Evolutionary conservation across 768 basidiomycete genomes (phyloP).

Genomic region (Xerocomellus intermedius): DNA sequence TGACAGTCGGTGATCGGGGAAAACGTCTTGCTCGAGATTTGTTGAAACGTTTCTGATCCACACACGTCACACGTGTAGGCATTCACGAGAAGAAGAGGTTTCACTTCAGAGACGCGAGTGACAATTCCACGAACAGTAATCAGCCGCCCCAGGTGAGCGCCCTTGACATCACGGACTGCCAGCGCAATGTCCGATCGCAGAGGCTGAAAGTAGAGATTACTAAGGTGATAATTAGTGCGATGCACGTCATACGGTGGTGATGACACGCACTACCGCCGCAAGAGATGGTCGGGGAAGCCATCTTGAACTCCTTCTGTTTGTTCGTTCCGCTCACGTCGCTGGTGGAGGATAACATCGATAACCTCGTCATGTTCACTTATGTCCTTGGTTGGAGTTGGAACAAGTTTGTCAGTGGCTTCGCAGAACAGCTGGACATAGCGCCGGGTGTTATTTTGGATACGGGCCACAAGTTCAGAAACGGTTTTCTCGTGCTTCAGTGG

Average conservation of each 20-base stretch:
- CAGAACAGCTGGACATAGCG: conserved; percentile 90
- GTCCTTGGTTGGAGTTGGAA: conserved; percentile 87
- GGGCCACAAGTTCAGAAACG: conserved; percentile 68
- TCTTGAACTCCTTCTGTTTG: conserved; percentile 70
- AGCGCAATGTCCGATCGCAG: conserved; percentile 70
- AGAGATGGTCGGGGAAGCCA: conserved; percentile 86
- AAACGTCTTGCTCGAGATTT: conserved; percentile 90
- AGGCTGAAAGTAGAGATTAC: conserved; percentile 94
- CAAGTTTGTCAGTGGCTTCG: conserved; percentile 85
- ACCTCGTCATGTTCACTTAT: conserved; percentile 92
- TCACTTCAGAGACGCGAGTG: conserved; percentile 98
- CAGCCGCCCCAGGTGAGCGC: conserved; percentile 81
- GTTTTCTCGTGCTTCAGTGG: conserved; percentile 61
- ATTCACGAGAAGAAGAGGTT: conserved; percentile 94
- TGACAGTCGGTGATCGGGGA: conserved; percentile 86
- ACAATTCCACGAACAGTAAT: conserved; percentile 98
- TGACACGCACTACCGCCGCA: conserved; percentile 87
- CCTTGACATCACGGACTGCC: conserved; percentile 90
- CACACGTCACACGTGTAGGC: conserved; percentile 98
- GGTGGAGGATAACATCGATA: conserved; percentile 94
- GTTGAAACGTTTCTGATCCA: conserved; percentile 98
- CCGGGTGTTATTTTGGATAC: conserved; percentile 81
- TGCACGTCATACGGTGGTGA: not conserved
- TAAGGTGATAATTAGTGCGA: conserved; percentile 34
- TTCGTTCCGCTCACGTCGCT: conserved; percentile 85